phyloP scores from a whole-genome alignment of 768 basidiomycete genomes.

The Jaapia argillacea region DNA sequence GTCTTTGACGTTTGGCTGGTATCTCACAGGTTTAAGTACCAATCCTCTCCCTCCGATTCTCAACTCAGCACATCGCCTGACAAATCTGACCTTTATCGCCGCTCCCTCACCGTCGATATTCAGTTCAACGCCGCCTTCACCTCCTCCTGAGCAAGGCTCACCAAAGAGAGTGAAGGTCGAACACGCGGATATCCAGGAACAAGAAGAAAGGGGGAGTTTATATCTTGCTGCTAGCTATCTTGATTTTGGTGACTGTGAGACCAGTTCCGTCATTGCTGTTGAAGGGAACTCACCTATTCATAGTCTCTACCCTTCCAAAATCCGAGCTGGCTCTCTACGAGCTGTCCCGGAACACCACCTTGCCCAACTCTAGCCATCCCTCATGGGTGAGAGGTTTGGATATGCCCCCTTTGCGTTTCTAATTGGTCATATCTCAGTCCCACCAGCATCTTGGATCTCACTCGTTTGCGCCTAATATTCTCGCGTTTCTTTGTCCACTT shows the following conservation, averaged over 20 bases:
- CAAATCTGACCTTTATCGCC: conserved; percentile 34
- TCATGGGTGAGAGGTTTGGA: background rate
- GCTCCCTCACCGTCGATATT: too few species aligned
- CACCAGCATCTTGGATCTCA: conserved; percentile 14
- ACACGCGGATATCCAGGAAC: too few species aligned
- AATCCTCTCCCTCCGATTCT: conserved; percentile 38
- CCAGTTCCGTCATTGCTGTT: background rate
- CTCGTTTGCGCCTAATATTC: conserved; percentile 31
- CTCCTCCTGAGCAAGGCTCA: too few species aligned
- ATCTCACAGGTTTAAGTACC: conserved; percentile 31
- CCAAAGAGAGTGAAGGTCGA: too few species aligned
- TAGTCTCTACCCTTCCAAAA: background rate
- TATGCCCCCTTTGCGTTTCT: background rate
- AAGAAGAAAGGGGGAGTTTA: conserved; percentile 24
- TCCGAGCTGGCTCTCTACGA: conserved; percentile 1
- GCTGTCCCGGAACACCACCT: background rate
- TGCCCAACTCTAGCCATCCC: background rate
- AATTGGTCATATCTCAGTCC: background rate
- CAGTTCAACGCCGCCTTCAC: too few species aligned
- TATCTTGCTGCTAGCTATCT: conserved; percentile 44
- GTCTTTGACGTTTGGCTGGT: background rate
- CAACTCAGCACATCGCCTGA: conserved; percentile 25
- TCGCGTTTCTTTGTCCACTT: conserved; percentile 34
- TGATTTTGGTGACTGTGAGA: conserved; percentile 56
- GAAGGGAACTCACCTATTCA: background rate